Evolutionary conservation across 495 filamentous ascomycete genomes (phyloP).

Genomic region (Physcia stellaris): DNA sequence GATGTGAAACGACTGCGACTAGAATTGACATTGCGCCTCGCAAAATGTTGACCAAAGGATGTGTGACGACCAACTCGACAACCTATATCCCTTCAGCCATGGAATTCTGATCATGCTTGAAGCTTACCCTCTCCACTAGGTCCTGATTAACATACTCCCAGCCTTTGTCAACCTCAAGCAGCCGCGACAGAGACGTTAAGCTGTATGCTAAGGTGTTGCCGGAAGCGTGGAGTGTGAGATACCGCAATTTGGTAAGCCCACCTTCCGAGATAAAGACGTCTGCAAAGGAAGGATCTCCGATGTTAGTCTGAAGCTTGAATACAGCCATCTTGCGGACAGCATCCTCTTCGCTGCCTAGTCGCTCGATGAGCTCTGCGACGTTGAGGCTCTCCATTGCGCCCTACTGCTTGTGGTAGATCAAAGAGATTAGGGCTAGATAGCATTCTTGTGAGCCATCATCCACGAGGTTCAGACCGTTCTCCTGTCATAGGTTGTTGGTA

Average conservation of each 20-base stretch:
- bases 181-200: constrained; percentile 67
- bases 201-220: constrained; percentile 96
- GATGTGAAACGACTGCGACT: constrained; percentile 81
- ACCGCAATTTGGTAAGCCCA: constrained; percentile 65
- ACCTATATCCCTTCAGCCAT: constrained; percentile 41
- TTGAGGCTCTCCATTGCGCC: constrained; percentile 48
- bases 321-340: constrained; percentile 96
- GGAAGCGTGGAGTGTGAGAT: constrained; percentile 65
- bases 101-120: no score
- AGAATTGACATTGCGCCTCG: constrained; percentile 93
- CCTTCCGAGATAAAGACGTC: constrained; percentile 89
- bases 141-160: constrained; percentile 71
- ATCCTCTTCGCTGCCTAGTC: constrained; percentile 67
- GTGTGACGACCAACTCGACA: constrained; percentile 86
- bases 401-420: neutral
- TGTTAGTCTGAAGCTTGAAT: constrained; percentile 88
- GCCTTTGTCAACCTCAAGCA: constrained; percentile 93
- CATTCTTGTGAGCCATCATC: no score
- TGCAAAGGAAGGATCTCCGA: constrained; percentile 92
- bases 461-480: no score
- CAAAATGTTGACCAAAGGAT: constrained; percentile 94
- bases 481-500: neutral
- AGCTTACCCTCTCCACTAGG: constrained; percentile 50
- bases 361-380: constrained; percentile 52
- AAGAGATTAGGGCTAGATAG: neutral